Evolutionary conservation across 768 basidiomycete genomes (phyloP), one percentile per base, ranked within the genome.

Genomic region (Pholiota microspora): DNA sequence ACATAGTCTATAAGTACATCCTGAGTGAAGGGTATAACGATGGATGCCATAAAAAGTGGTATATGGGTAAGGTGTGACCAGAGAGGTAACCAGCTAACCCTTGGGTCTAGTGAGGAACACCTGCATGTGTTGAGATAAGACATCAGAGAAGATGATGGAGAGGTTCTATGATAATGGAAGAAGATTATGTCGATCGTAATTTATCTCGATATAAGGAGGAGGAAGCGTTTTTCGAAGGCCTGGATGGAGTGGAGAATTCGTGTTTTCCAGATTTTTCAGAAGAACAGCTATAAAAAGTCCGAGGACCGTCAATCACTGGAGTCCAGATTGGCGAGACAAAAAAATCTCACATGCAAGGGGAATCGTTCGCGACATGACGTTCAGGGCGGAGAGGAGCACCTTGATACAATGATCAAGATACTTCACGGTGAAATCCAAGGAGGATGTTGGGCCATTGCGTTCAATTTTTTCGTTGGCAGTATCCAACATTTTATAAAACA

Each of bases 371-470:
- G 59, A 54, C 51, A 66, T 51, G 4, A 38, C 59, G 28, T 57
- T 59, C 13, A 66, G 50, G 8, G 61, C 64, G n/a, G 38, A 53
- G 7, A 58, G 49, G 21, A 66, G 53, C 21, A 54, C 49, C 32
- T 61, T 54, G 32, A 57, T 53, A 40, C 62, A 63, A 24, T 58
- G 60, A n/a, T 57, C 51, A 38, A 65, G 60, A 40, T 63, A 63
- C 7, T 57, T 52, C 7, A 57, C 51, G 7, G 64, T 59, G 9
- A 54, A 54, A 2, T 57, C 50, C 13, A 54, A 60, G 2, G 60
- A 58, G 4, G 56, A 45, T 27, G 53, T 58, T 25, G 49, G 54
- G 36, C 57, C 56, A 28, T 49, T 58, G 15, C 34, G 7, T 29
- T 18, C 31, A 21, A 56, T 52, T 40, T 58, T 58, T 25, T 56